These are phyloP conservation scores for Penicillium goetzii DNA, from an alignment of 495 filamentous ascomycete genomes.

Conservation along the genomic window DNA sequence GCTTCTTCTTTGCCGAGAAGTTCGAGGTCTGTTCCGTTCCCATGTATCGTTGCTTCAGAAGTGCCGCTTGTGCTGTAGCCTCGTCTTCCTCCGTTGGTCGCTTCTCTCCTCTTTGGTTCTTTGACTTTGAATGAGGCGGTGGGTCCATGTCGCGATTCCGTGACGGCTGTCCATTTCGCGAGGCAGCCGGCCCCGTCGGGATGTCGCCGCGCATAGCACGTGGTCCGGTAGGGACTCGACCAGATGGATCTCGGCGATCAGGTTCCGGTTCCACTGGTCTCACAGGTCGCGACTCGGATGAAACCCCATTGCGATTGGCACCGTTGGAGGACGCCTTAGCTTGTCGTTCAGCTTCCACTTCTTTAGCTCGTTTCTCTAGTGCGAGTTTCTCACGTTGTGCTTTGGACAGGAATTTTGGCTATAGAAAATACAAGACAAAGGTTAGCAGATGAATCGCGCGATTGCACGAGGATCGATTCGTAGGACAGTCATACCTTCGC, in stretches of 20 bases:
- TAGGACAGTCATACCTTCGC: slow-evolving; percentile 59
- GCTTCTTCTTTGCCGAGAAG: slow-evolving; percentile 96
- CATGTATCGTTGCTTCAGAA: slow-evolving; percentile 88
- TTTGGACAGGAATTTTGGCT: slow-evolving; percentile 93
- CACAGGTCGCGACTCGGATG: slow-evolving; percentile 7
- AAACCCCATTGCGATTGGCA: slow-evolving; percentile 28
- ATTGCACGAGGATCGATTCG: neutral
- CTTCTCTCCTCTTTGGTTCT: slow-evolving; percentile 54
- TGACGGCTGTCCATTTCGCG: slow-evolving; percentile 48
- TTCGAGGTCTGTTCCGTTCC: slow-evolving; percentile 85
- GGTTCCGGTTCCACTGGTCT: slow-evolving; percentile 11
- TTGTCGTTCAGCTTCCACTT: slow-evolving; percentile 71
- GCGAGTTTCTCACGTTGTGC: slow-evolving; percentile 85
- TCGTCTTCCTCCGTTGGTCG: slow-evolving; percentile 66
- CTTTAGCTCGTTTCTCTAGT: slow-evolving; percentile 81
- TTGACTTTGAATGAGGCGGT: slow-evolving; percentile 48
- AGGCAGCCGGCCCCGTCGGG: slow-evolving; percentile 57
- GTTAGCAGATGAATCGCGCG: slow-evolving; percentile 1
- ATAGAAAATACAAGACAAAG: slow-evolving; percentile 1
- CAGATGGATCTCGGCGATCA: slow-evolving; percentile 14
- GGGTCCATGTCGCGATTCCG: slow-evolving; percentile 59
- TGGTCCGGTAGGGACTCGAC: slow-evolving; percentile 72
- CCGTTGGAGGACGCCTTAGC: slow-evolving; percentile 40
- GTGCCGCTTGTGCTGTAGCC: slow-evolving; percentile 64
- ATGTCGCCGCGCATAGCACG: slow-evolving; percentile 68